Evolutionary conservation across 768 basidiomycete genomes (phyloP).

Genomic region (Russula earlei): DNA sequence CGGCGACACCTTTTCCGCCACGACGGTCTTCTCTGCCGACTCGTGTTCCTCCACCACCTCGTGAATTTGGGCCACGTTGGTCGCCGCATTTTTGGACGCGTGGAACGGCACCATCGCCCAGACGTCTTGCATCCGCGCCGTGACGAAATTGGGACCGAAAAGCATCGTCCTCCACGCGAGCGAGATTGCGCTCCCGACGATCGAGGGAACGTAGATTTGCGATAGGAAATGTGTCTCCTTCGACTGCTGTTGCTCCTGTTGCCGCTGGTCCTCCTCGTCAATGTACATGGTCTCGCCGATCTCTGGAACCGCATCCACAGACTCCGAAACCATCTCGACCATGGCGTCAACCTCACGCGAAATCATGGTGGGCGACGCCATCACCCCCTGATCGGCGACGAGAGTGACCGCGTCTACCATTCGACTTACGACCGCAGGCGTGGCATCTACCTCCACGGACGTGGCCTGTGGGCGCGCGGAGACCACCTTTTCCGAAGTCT

Average conservation of each 20-base stretch:
- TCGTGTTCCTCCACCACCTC: conserved; percentile 11
- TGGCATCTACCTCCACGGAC: conserved; percentile 44
- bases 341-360: conserved; percentile 21
- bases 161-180: conserved; percentile 27
- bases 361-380: conserved; percentile 22
- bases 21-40: neutral
- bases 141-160: conserved; percentile 27
- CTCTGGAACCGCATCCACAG: conserved; percentile 18
- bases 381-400: conserved; percentile 27
- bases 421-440: conserved; percentile 36
- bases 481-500: conserved; percentile 30
- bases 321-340: conserved; percentile 3
- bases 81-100: conserved; percentile 2
- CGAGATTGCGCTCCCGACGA: conserved; percentile 23
- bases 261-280: conserved; percentile 1
- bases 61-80: neutral
- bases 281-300: conserved; percentile 14
- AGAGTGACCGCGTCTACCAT: conserved; percentile 38
- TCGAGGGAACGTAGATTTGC: conserved; percentile 24
- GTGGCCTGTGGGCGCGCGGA: conserved; percentile 32
- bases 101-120: conserved; percentile 23
- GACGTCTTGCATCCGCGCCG: conserved; percentile 28
- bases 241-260: neutral
- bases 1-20: conserved; percentile 16
- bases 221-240: conserved; percentile 18